Evolutionary conservation across 202 grass and related monocot genomes (phyloP).

Genomic region (Panicum hallii): DNA sequence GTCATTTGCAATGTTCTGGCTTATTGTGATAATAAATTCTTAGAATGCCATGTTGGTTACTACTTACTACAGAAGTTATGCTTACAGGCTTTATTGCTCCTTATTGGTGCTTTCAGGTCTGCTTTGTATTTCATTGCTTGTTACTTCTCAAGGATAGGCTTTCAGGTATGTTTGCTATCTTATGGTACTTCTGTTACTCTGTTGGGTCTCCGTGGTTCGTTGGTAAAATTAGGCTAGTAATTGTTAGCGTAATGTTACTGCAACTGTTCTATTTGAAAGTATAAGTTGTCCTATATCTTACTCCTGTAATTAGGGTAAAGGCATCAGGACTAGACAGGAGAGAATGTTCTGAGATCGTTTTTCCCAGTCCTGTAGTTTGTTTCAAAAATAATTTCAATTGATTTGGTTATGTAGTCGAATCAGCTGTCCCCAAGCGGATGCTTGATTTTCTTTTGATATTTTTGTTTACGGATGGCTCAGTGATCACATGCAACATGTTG

Average conservation of each 20-base stretch:
- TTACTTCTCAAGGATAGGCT: constrained; percentile 81
- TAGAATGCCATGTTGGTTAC: constrained; percentile 36
- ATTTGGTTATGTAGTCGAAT: constrained; percentile 17
- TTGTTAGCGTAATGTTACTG: background rate
- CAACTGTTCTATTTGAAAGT: constrained; percentile 26
- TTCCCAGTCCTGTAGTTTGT: constrained; percentile 18
- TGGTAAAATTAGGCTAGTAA: constrained; percentile 15
- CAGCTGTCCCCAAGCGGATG: background rate
- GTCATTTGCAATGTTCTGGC: constrained; percentile 20
- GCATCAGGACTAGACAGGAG: background rate
- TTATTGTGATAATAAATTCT: constrained; percentile 39
- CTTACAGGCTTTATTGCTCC: constrained; percentile 31
- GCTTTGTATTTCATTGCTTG: constrained; percentile 84
- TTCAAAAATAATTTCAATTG: constrained; percentile 10
- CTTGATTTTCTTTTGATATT: constrained; percentile 16
- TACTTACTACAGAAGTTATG: constrained; percentile 22
- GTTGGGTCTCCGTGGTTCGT: background rate
- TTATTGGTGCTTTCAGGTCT: constrained; percentile 60
- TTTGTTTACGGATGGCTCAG: background rate
- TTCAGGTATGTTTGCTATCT: constrained; percentile 73
- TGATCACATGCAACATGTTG: background rate
- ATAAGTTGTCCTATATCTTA: constrained; percentile 22
- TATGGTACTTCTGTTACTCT: constrained; percentile 21
- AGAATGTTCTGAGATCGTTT: constrained; percentile 25
- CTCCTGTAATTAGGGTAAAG: constrained; percentile 15